phyloP scores from a whole-genome alignment of 2,329 filamentous ascomycete species.

The Aspergillus costaricaensis region DNA sequence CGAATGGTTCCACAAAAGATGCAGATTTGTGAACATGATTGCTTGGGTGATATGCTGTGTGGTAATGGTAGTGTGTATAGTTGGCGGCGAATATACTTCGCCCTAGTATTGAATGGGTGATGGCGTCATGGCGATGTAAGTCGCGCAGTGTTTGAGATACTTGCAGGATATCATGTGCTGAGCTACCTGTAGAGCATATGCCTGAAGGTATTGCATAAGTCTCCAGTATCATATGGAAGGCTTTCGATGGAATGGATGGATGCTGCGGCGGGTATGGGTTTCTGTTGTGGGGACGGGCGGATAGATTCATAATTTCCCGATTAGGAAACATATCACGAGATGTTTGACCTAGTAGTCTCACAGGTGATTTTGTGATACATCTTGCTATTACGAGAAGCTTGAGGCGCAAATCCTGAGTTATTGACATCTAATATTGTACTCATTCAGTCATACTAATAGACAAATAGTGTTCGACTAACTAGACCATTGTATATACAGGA shows the following conservation, averaged over 20 bases:
- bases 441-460: no score
- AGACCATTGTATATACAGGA: not conserved
- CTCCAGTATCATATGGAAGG: not conserved
- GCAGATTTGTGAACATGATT: not conserved
- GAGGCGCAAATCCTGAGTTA: no score
- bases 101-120: not conserved
- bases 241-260: not conserved
- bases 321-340: not conserved
- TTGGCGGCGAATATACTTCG: no score
- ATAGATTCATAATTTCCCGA: not conserved
- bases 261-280: not conserved
- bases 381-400: no score
- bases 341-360: not conserved
- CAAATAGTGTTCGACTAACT: not conserved
- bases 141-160: no score
- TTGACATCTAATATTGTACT: no score
- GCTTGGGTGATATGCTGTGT: not conserved
- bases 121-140: constrained; percentile 7
- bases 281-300: not conserved
- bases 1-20: not conserved
- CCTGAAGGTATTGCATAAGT: no score
- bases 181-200: no score
- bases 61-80: no score
- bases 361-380: no score
- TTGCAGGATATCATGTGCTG: no score